Conservation (phyloP, 2,329 filamentous ascomycete genomes). For the Trichoderma pleuroti region DNA sequence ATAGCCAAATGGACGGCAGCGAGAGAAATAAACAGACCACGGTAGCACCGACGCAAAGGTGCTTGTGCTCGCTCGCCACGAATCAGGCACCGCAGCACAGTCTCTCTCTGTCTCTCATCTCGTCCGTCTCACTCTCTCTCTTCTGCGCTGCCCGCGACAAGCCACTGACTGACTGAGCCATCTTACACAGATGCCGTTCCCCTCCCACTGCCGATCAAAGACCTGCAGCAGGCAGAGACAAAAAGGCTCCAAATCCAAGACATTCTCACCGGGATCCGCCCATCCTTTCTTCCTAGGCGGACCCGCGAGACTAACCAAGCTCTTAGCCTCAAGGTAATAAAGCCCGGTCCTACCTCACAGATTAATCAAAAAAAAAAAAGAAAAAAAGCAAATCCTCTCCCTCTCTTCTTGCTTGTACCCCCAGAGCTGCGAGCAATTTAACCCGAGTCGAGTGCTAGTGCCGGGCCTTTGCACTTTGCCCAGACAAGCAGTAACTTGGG, state of each 20-base stretch:
- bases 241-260: not conserved
- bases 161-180: not conserved
- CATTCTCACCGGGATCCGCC: not conserved
- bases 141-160: not conserved
- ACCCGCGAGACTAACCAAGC: not conserved
- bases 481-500: not conserved
- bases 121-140: not conserved
- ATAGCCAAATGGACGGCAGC: not conserved
- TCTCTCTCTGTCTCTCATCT: not conserved
- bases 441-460: not conserved
- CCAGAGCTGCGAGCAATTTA: conserved; percentile 9
- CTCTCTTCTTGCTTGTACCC: not conserved
- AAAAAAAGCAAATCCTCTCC: not conserved
- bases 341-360: not conserved
- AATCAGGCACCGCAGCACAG: not conserved
- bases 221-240: not conserved
- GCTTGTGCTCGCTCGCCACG: not conserved
- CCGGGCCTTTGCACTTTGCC: not conserved
- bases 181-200: not conserved
- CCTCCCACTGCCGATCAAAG: not conserved
- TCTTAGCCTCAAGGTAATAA: not conserved
- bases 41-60: not conserved
- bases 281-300: not conserved
- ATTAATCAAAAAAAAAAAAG: not conserved
- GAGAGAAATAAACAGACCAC: not conserved